phyloP scores from a whole-genome alignment of 2,329 filamentous ascomycete species.

The Ophiognomonia clavigignenti-juglandacearum region DNA sequence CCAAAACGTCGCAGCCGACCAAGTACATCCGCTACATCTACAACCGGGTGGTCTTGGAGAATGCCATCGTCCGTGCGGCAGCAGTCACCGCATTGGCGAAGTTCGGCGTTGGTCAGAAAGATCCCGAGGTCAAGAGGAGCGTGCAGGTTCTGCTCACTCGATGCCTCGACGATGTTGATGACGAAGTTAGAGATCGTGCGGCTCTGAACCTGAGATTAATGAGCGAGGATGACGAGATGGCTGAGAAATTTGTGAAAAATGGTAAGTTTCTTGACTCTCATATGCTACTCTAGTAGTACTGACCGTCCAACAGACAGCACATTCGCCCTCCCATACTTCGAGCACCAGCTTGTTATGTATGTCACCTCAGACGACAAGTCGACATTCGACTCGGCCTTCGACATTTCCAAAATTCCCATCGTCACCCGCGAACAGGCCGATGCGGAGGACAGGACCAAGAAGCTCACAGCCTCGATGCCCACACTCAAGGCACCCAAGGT shows the following conservation, averaged over 20 bases:
- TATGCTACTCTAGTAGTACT: neutral
- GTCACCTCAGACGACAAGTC: slow-evolving; percentile 88
- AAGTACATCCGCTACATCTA: slow-evolving; percentile 99
- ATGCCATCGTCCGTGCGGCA: slow-evolving; percentile 89
- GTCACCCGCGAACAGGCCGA: slow-evolving; percentile 95
- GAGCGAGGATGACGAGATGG: slow-evolving; percentile 84
- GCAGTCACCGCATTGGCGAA: slow-evolving; percentile 95
- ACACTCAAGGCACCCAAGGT: slow-evolving; percentile 90
- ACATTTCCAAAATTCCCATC: slow-evolving; percentile 83
- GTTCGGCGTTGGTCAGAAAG: slow-evolving; percentile 94
- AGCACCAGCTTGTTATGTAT: slow-evolving; percentile 96
- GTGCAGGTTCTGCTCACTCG: slow-evolving; percentile 87
- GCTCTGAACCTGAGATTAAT: slow-evolving; percentile 89
- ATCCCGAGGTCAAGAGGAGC: slow-evolving; percentile 93
- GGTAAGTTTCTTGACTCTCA: slow-evolving; percentile 44
- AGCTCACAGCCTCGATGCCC: slow-evolving; percentile 86
- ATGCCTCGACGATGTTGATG: slow-evolving; percentile 94
- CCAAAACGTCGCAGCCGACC: slow-evolving; percentile 90
- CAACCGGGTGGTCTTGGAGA: slow-evolving; percentile 95
- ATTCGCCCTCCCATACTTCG: slow-evolving; percentile 90
- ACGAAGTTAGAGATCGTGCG: slow-evolving; percentile 94
- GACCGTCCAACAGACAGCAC: slow-evolving; percentile 61
- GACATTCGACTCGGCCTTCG: slow-evolving; percentile 81
- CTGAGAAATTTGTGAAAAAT: slow-evolving; percentile 86
- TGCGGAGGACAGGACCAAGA: slow-evolving; percentile 94